phyloP scores from a whole-genome alignment of 192 early-diverging fungal genomes.

The Chytriomyces confervae region DNA sequence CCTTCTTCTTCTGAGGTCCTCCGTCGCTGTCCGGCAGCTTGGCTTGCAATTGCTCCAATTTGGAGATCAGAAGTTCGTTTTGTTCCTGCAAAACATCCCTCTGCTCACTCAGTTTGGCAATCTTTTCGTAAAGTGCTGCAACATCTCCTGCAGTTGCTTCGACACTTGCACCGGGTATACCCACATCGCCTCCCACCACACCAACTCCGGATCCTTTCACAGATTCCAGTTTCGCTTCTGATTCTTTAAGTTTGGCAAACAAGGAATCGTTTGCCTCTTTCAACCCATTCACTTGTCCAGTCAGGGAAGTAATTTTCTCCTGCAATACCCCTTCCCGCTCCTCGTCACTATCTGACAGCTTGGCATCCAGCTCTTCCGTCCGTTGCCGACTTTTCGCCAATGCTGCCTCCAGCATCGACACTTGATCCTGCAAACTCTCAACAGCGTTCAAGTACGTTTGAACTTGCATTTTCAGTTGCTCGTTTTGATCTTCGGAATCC shows the following conservation, averaged over 20 bases:
- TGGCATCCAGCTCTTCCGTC: conserved; percentile 5
- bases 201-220: not conserved
- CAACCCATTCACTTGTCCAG: not conserved
- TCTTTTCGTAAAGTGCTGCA: conserved; percentile 8
- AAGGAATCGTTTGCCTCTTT: not conserved
- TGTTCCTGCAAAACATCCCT: conserved; percentile 17
- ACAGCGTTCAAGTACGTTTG: not conserved
- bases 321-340: not conserved
- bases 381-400: not conserved
- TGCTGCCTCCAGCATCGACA: not conserved
- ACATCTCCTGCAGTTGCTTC: not conserved
- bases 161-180: not conserved
- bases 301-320: not conserved
- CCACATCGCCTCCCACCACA: no score
- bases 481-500: conserved; percentile 10
- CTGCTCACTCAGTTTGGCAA: conserved; percentile 31
- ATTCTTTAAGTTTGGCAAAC: not conserved
- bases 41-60: conserved; percentile 10
- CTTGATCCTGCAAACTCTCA: not conserved
- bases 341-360: conserved; percentile 18
- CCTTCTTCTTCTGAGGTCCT: conserved; percentile 21
- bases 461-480: not conserved
- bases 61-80: conserved; percentile 21
- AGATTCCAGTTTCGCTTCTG: not conserved
- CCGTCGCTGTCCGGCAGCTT: not conserved